Evolutionary conservation across 371 early-diverging fungal species (phyloP).

Genomic region (Mortierella sp.): DNA sequence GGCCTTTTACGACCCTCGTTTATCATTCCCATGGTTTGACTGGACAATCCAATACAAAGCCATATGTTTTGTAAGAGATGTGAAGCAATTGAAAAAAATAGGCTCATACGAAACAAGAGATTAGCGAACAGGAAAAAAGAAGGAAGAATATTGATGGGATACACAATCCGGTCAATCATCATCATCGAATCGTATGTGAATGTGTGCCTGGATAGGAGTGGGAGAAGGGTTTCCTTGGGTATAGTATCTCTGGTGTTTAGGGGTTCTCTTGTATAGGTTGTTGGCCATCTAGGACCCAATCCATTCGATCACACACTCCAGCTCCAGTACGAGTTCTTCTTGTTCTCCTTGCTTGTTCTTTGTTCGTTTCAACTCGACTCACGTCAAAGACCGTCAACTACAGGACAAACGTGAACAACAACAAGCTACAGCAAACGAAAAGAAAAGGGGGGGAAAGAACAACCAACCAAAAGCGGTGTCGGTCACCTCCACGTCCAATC

Average conservation of each 20-base stretch:
- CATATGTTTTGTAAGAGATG: background rate
- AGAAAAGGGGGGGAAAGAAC: background rate
- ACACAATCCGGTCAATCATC: no score
- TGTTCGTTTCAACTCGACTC: background rate
- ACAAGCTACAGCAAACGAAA: background rate
- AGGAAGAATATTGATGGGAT: background rate
- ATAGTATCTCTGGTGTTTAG: no score
- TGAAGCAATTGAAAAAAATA: background rate
- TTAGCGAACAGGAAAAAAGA: background rate
- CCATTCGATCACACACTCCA: no score
- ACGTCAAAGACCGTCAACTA: background rate
- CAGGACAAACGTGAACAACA: background rate
- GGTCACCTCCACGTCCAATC: slow-evolving; percentile 1
- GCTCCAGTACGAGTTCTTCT: no score
- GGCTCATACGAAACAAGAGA: background rate
- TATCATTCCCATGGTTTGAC: background rate
- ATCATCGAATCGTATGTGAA: no score
- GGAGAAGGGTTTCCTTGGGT: no score
- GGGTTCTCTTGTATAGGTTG: no score
- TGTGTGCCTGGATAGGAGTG: no score
- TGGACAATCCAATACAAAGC: background rate
- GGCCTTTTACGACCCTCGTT: background rate
- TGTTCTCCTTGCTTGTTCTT: no score
- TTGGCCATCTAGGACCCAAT: no score
- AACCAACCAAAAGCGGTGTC: slow-evolving; percentile 8